These are phyloP conservation scores for Cladophialophora carrionii DNA, from an alignment of 2,329 filamentous ascomycete species.

Conservation along the genomic window DNA sequence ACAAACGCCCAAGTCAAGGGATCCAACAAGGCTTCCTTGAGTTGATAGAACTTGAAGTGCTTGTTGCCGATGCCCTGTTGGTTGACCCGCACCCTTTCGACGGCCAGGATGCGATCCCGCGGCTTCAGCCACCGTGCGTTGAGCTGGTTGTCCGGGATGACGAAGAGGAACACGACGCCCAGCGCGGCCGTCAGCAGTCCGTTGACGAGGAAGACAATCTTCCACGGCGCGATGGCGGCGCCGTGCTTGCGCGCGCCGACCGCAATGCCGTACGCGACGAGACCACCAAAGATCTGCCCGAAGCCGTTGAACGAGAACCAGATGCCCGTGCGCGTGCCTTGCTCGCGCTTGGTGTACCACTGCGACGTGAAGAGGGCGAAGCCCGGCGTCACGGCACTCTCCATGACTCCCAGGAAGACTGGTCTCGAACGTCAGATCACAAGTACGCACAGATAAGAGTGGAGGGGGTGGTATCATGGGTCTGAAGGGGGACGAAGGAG, in stretches of 20 bases:
- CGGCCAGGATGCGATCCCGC: slow-evolving; percentile 67
- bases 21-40: slow-evolving; percentile 61
- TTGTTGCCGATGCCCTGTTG: slow-evolving; percentile 74
- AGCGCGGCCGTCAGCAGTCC: slow-evolving; percentile 57
- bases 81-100: slow-evolving; percentile 73
- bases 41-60: slow-evolving; percentile 69
- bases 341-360: slow-evolving; percentile 73
- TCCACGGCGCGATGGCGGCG: slow-evolving; percentile 65
- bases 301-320: slow-evolving; percentile 72
- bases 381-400: slow-evolving; percentile 69
- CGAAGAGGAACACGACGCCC: slow-evolving; percentile 55
- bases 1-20: slow-evolving; percentile 65
- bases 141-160: slow-evolving; percentile 63
- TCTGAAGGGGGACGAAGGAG: not conserved
- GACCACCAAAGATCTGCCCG: slow-evolving; percentile 65
- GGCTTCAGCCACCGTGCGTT: slow-evolving; percentile 66
- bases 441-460: too few relatives aligned
- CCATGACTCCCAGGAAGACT: slow-evolving; percentile 60
- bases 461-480: not conserved
- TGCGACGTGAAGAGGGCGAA: slow-evolving; percentile 70
- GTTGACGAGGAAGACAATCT: slow-evolving; percentile 62
- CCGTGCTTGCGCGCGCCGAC: slow-evolving; percentile 59
- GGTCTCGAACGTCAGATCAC: not conserved
- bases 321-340: slow-evolving; percentile 64
- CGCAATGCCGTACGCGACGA: slow-evolving; percentile 67